Conservation (phyloP, 306 rosid genomes). For the Quercus agrifolia region DNA sequence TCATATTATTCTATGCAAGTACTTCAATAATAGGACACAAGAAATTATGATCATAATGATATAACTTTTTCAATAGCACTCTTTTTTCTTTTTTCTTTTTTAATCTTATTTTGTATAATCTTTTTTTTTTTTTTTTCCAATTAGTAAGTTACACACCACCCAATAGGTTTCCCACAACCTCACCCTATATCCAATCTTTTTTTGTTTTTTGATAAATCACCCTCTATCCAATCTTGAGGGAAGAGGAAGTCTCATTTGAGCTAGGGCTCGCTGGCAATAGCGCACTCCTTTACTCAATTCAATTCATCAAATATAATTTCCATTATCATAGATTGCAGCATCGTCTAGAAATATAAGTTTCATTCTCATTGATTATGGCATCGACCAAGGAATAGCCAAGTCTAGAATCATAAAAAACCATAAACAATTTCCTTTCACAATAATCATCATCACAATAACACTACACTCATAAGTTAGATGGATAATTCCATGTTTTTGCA, state of each 20-base stretch:
- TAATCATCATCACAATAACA: background rate
- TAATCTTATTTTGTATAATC: too few species aligned
- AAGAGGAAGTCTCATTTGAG: too few species aligned
- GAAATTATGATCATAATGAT: background rate
- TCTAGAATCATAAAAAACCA: background rate
- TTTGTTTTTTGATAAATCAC: too few species aligned
- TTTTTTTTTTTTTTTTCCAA: too few species aligned
- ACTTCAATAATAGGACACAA: background rate
- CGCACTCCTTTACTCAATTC: too few species aligned
- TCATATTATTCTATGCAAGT: background rate
- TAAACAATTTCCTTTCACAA: background rate
- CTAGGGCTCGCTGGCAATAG: too few species aligned
- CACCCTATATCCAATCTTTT: too few species aligned
- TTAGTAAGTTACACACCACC: too few species aligned
- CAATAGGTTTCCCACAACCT: too few species aligned
- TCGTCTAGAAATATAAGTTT: background rate
- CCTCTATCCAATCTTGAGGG: too few species aligned
- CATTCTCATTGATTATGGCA: background rate
- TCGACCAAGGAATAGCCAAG: background rate
- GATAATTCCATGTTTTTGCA: background rate
- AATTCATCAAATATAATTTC: too few species aligned
- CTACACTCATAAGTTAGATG: background rate
- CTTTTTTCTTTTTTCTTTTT: background rate
- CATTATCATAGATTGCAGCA: background rate
- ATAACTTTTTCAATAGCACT: background rate